A percentile compares a stretch with the other conserved stretches of the same genome.
These are phyloP conservation scores for Boletus edulis DNA, from an alignment of 768 basidiomycete species.

Conservation along the genomic window DNA sequence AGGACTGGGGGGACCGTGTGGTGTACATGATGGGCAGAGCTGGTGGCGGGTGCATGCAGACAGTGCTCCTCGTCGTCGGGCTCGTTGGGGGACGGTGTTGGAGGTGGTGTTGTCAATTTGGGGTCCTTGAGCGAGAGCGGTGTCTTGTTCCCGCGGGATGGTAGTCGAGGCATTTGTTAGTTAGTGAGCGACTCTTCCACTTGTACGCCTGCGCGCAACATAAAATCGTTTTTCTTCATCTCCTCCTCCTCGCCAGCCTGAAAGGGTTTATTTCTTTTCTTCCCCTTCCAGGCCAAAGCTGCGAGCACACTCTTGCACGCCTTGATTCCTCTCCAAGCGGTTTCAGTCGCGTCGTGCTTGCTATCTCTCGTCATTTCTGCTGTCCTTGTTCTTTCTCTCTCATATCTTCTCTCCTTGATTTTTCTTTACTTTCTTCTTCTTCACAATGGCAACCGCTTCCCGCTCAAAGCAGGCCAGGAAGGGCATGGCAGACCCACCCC, in stretches of 20 bases:
- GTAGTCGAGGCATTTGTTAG: constrained; percentile 25
- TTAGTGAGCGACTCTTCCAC: constrained; percentile 31
- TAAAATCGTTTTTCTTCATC: constrained; percentile 26
- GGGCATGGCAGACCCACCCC: constrained; percentile 51
- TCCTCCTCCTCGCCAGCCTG: constrained; percentile 25
- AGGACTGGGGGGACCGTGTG: not conserved
- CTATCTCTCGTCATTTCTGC: constrained; percentile 37
- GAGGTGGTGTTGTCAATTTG: constrained; percentile 8
- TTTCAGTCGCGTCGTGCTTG: constrained; percentile 32
- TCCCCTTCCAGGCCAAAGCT: constrained; percentile 17
- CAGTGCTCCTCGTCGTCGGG: not conserved
- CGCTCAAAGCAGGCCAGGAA: constrained; percentile 65
- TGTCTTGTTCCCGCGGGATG: constrained; percentile 31
- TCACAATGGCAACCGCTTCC: constrained; percentile 59
- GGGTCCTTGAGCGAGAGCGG: constrained; percentile 24
- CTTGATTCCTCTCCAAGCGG: constrained; percentile 21
- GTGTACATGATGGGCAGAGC: not conserved
- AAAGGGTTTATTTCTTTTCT: constrained; percentile 18
- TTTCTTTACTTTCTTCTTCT: not conserved
- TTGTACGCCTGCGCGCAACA: constrained; percentile 28
- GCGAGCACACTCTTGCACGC: constrained; percentile 21
- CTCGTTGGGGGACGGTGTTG: not conserved
- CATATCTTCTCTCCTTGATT: constrained; percentile 5
- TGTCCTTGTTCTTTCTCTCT: constrained; percentile 25
- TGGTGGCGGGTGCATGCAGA: not conserved